A percentile compares a stretch with the other conserved stretches of the same genome.
phyloP scores from a whole-genome alignment of 768 basidiomycete genomes.

The Termitomyces sp. region DNA sequence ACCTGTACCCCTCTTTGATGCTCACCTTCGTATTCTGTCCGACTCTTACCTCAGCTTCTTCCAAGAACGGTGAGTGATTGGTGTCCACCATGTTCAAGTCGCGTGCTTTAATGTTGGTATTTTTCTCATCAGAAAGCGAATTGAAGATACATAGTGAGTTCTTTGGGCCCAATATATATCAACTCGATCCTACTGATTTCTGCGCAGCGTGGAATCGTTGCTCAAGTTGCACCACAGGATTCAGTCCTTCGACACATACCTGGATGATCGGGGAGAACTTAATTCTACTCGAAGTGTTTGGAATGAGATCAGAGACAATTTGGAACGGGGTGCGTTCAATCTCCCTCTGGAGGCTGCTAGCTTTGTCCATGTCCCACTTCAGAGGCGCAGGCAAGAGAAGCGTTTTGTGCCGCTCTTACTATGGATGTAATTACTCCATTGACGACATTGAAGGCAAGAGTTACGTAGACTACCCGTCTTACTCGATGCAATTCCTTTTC shows the following conservation, averaged over 20 bases:
- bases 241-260: slow-evolving; percentile 61
- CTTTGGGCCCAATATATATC: background rate
- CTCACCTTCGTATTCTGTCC: slow-evolving; percentile 61
- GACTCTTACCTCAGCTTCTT: slow-evolving; percentile 85
- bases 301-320: slow-evolving; percentile 80
- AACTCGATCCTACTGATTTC: slow-evolving; percentile 4
- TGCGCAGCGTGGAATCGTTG: slow-evolving; percentile 66
- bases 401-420: slow-evolving; percentile 68
- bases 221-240: slow-evolving; percentile 69
- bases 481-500: background rate
- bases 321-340: slow-evolving; percentile 64
- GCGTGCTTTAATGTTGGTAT: slow-evolving; percentile 16
- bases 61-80: slow-evolving; percentile 64
- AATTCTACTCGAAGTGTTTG: slow-evolving; percentile 71
- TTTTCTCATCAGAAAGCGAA: slow-evolving; percentile 59
- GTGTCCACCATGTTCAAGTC: slow-evolving; percentile 8
- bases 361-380: slow-evolving; percentile 12
- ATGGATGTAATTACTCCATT: slow-evolving; percentile 74
- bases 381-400: slow-evolving; percentile 83
- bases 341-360: background rate
- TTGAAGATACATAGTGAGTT: slow-evolving; percentile 83
- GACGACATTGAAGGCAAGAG: slow-evolving; percentile 56
- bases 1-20: slow-evolving; percentile 69
- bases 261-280: slow-evolving; percentile 71
- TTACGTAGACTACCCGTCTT: background rate